Percentiles rank a stretch among this genome's conserved stretches.
Evolutionary conservation across 1,284 basidiomycete species (phyloP).

Genomic region (Schizophyllum commune): DNA sequence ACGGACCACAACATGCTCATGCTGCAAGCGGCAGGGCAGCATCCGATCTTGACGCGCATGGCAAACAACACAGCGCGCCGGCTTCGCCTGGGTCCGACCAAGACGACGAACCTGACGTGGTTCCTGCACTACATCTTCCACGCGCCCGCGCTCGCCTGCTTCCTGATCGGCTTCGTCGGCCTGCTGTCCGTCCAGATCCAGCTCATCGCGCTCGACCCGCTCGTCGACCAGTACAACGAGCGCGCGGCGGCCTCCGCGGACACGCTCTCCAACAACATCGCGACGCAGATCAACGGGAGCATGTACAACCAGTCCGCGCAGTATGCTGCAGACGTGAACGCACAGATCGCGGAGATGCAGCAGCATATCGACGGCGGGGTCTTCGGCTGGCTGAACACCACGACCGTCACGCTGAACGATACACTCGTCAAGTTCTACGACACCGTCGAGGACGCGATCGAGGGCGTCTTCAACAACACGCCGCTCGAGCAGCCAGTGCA

Average conservation of each 20-base stretch:
- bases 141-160: slow-evolving; percentile 80
- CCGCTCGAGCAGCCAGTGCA: slow-evolving; percentile 76
- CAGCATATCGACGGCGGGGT: slow-evolving; percentile 76
- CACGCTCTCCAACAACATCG: slow-evolving; percentile 66
- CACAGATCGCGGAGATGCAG: slow-evolving; percentile 62
- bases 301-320: slow-evolving; percentile 72
- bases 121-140: slow-evolving; percentile 88
- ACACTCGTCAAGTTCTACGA: slow-evolving; percentile 70
- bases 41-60: slow-evolving; percentile 65
- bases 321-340: slow-evolving; percentile 76
- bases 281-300: slow-evolving; percentile 69
- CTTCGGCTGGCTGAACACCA: slow-evolving; percentile 93
- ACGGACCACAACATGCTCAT: slow-evolving; percentile 71
- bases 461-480: slow-evolving; percentile 73
- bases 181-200: slow-evolving; percentile 87
- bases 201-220: slow-evolving; percentile 64
- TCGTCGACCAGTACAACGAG: slow-evolving; percentile 56
- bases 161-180: slow-evolving; percentile 87
- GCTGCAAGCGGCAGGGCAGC: slow-evolving; percentile 55
- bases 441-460: slow-evolving; percentile 66
- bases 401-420: slow-evolving; percentile 80
- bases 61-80: slow-evolving; percentile 43
- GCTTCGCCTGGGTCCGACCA: slow-evolving; percentile 47
- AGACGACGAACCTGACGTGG: slow-evolving; percentile 67
- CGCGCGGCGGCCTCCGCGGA: slow-evolving; percentile 53